Evolutionary conservation across 768 basidiomycete species (phyloP).

Genomic region (Phaeotremella skinneri): DNA sequence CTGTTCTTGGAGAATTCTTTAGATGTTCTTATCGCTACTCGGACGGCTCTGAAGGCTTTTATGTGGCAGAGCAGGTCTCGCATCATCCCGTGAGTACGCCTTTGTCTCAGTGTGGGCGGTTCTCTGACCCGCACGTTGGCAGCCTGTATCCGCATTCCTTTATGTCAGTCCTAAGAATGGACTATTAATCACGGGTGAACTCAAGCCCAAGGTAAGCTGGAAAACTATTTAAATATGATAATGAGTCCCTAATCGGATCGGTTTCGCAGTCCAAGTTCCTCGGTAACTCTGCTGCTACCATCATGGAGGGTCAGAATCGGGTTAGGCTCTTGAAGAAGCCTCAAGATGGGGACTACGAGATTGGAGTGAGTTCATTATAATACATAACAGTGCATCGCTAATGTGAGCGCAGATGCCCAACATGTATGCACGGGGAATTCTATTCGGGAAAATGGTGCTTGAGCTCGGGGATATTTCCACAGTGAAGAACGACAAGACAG

Average conservation of each 20-base stretch:
- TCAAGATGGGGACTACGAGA: conserved; percentile 63
- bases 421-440: conserved; percentile 67
- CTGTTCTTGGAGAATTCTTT: conserved; percentile 96
- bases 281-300: conserved; percentile 92
- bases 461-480: conserved; percentile 88
- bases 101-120: not conserved
- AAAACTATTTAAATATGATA: not conserved
- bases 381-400: conserved; percentile 15
- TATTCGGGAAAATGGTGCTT: conserved; percentile 73
- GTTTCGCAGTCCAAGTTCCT: conserved; percentile 71
- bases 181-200: conserved; percentile 81
- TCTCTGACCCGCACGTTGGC: too few relatives aligned
- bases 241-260: not conserved
- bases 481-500: conserved; percentile 76
- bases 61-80: conserved; percentile 90
- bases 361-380: conserved; percentile 58
- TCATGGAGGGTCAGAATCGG: conserved; percentile 94
- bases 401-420: conserved; percentile 88
- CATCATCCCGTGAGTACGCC: conserved; percentile 41
- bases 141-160: conserved; percentile 74
- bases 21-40: conserved; percentile 90
- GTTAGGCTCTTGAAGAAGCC: conserved; percentile 76
- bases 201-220: conserved; percentile 68
- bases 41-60: conserved; percentile 89
- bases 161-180: conserved; percentile 90